These are phyloP conservation scores for Aegilops tauschii DNA, from an alignment of 176 grass and related monocot species.

Conservation along the genomic window DNA sequence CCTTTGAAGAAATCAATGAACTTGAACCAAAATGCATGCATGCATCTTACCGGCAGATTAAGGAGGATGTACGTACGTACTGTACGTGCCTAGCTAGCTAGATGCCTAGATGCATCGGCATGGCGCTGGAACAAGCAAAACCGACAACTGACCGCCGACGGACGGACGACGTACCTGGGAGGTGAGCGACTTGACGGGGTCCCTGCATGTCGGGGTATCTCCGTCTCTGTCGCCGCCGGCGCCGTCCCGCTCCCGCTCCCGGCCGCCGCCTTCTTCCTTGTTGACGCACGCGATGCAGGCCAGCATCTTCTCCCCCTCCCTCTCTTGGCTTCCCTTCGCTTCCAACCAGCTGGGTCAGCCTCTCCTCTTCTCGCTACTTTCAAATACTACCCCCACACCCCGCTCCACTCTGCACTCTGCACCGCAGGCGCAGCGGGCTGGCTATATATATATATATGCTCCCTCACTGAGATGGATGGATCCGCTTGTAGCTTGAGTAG, in stretches of 20 bases:
- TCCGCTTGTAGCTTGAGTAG: neutral
- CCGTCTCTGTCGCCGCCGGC: neutral
- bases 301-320: slow-evolving; percentile 29
- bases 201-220: slow-evolving; percentile 38
- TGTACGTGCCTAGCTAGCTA: no score
- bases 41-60: no score
- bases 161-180: slow-evolving; percentile 34
- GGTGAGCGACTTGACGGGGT: slow-evolving; percentile 57
- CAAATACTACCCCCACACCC: neutral
- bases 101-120: no score
- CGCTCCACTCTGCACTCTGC: neutral
- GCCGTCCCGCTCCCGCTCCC: neutral
- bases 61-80: no score
- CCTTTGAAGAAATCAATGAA: no score
- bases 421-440: neutral
- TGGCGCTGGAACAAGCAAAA: no score
- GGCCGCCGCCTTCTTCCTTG: slow-evolving; percentile 24
- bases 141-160: no score
- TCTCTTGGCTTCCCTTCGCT: neutral
- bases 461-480: neutral
- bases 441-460: neutral
- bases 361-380: neutral
- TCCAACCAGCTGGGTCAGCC: neutral
- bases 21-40: no score
- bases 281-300: slow-evolving; percentile 64